phyloP scores from a whole-genome alignment of 305 asterid genomes.

The Ilex paraguariensis region DNA sequence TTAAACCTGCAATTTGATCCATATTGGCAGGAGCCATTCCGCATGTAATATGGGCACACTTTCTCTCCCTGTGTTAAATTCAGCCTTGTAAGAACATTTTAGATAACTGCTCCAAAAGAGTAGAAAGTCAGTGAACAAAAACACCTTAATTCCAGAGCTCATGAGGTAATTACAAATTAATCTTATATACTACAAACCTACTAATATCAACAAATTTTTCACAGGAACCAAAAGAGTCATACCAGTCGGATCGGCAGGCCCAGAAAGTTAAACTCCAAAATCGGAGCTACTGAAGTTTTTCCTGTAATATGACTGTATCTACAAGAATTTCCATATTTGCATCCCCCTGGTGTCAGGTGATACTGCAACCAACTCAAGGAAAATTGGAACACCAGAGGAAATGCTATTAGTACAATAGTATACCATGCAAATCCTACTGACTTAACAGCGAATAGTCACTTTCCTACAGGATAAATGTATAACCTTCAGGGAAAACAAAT shows the following conservation, averaged over 20 bases:
- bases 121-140: no score
- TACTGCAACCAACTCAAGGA: conserved; percentile 47
- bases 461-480: no score
- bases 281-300: conserved; percentile 38
- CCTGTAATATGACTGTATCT: conserved; percentile 68
- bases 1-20: conserved; percentile 85
- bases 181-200: no score
- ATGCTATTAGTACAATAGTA: not conserved
- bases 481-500: not conserved
- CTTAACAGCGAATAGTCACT: not conserved
- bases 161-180: no score
- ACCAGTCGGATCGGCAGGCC: conserved; percentile 90
- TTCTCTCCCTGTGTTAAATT: conserved; percentile 58
- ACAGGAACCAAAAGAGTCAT: conserved; percentile 15
- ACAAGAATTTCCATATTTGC: conserved; percentile 85
- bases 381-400: not conserved
- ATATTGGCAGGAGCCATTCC: conserved; percentile 91
- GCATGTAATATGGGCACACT: conserved; percentile 96
- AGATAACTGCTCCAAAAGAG: no score
- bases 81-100: not conserved
- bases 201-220: no score
- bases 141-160: no score
- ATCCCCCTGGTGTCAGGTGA: conserved; percentile 80
- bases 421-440: not conserved
- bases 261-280: conserved; percentile 66